Conservation (phyloP, 345 rosid genomes). For the Eucalyptus pumila region DNA sequence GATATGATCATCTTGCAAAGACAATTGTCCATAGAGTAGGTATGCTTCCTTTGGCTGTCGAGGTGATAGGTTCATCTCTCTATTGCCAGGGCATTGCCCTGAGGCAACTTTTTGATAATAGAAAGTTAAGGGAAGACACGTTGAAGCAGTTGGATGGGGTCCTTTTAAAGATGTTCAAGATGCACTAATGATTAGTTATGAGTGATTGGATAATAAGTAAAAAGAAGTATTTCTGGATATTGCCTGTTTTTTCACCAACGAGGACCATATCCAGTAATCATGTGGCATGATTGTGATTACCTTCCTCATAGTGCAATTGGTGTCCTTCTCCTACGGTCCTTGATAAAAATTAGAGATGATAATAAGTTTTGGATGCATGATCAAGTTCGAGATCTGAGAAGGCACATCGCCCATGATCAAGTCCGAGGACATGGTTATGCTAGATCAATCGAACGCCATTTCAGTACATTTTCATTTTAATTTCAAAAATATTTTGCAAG, state of each 20-base stretch:
- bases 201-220: not conserved
- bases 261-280: not conserved
- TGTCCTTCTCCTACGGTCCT: not conserved
- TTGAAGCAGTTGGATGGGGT: not conserved
- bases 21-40: accelerated
- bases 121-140: not conserved
- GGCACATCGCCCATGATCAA: not conserved
- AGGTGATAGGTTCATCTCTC: not conserved
- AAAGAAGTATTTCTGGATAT: not conserved
- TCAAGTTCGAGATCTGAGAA: not conserved
- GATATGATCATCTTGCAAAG: not conserved
- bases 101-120: not conserved
- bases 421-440: too few relatives aligned
- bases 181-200: not conserved
- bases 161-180: not conserved
- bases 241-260: not conserved
- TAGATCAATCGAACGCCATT: too few relatives aligned
- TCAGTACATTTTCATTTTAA: too few relatives aligned
- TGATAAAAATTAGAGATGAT: not conserved
- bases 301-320: not conserved
- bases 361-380: not conserved
- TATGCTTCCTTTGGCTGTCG: not conserved
- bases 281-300: not conserved
- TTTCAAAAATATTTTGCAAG: too few relatives aligned
- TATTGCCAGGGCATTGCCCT: accelerated